phyloP scores from a whole-genome alignment of 75 land plant species.

The Azolla pinnata region DNA sequence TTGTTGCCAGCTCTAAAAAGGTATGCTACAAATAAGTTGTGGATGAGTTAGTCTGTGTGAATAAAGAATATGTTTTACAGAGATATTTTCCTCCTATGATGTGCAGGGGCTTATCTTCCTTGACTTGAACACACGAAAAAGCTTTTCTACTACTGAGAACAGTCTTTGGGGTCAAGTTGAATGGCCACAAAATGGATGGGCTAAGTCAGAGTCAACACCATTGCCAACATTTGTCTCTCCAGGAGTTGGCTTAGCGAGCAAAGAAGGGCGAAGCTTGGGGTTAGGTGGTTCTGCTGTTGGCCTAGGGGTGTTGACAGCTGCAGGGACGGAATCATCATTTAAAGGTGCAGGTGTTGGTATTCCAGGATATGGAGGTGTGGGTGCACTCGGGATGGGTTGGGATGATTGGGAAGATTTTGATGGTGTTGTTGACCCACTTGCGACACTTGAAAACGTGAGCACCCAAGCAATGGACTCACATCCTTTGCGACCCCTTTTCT shows the following conservation, averaged over 20 bases:
- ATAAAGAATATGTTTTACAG: neutral
- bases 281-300: slow-evolving; percentile 83
- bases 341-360: slow-evolving; percentile 78
- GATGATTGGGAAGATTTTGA: slow-evolving; percentile 63
- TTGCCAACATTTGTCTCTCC: slow-evolving; percentile 60
- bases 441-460: slow-evolving; percentile 61
- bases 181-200: slow-evolving; percentile 96
- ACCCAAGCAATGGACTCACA: slow-evolving; percentile 73
- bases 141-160: slow-evolving; percentile 23
- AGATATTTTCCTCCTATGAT: slow-evolving; percentile 1
- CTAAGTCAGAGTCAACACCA: slow-evolving; percentile 74
- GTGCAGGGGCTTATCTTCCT: slow-evolving; percentile 70
- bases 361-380: slow-evolving; percentile 91
- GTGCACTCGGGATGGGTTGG: slow-evolving; percentile 85
- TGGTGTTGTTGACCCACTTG: slow-evolving; percentile 62
- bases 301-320: slow-evolving; percentile 30
- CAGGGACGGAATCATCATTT: slow-evolving; percentile 42
- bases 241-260: slow-evolving; percentile 58
- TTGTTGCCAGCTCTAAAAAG: slow-evolving; percentile 71
- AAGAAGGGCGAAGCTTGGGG: slow-evolving; percentile 55
- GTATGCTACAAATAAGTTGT: slow-evolving; percentile 14
- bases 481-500: slow-evolving; percentile 71
- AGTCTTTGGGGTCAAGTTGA: slow-evolving; percentile 76
- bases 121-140: slow-evolving; percentile 30
- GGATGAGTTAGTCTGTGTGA: neutral